Conservation (phyloP, 2,329 filamentous ascomycete genomes). For the Pyrenophora tritici-repentis region DNA sequence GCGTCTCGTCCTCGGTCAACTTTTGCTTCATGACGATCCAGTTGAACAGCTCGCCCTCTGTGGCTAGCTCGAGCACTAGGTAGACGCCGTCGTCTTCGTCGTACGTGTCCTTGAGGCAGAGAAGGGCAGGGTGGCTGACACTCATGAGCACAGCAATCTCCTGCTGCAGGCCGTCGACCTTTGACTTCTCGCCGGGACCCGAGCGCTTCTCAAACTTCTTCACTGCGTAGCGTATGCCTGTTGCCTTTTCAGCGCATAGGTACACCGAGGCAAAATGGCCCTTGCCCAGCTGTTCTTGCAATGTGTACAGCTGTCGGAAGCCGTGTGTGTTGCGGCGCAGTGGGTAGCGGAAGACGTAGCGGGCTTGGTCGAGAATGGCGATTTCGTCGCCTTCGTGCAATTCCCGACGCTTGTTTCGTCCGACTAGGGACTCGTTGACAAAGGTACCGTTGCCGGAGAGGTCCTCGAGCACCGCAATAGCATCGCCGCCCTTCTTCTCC, state of each 20-base stretch:
- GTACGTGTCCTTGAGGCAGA: constrained; percentile 94
- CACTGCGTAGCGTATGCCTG: constrained; percentile 83
- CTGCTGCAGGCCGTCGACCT: constrained; percentile 85
- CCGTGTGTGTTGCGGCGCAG: constrained; percentile 61
- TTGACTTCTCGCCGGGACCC: constrained; percentile 80
- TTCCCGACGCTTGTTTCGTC: constrained; percentile 88
- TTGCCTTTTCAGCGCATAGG: constrained; percentile 82
- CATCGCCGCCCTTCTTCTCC: constrained; percentile 62
- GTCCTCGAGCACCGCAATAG: constrained; percentile 81
- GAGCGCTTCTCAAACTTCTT: constrained; percentile 91
- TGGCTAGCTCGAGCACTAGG: constrained; percentile 84
- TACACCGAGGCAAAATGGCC: constrained; percentile 96
- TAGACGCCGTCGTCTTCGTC: constrained; percentile 91
- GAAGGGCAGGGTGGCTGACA: constrained; percentile 90
- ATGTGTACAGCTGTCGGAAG: constrained; percentile 84
- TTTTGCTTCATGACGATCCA: constrained; percentile 91
- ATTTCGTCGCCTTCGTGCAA: constrained; percentile 90
- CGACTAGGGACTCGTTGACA: constrained; percentile 88
- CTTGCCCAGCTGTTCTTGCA: constrained; percentile 85
- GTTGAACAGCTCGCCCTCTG: constrained; percentile 95
- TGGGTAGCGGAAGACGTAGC: constrained; percentile 92
- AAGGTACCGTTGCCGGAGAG: constrained; percentile 96
- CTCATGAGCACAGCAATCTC: constrained; percentile 97
- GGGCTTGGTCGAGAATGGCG: constrained; percentile 79
- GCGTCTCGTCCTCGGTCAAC: constrained; percentile 79